Evolutionary conservation across 2,329 filamentous ascomycete species (phyloP), one percentile per base, ranked within the genome.

Genomic region (Aspergillus piperis): DNA sequence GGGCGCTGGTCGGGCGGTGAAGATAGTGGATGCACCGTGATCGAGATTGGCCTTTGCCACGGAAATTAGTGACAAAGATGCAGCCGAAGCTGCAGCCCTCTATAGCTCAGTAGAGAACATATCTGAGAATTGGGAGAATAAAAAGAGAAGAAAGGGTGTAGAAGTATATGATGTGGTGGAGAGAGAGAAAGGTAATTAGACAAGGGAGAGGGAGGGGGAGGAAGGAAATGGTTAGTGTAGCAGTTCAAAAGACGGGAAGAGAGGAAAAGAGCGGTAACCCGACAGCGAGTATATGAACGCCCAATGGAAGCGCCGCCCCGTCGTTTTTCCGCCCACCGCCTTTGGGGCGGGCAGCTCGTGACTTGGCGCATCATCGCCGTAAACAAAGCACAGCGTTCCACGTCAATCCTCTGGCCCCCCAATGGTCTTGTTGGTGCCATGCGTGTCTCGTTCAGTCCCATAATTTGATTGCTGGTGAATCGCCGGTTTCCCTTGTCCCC

Each of bases 41-140:
- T 68, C 58, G 63, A 63, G 63, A 36, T 68, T 70, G 64, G 63
- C 64, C 68, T 69, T 69, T 69, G 71, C 66, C 70, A 69, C 61
- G 61, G 62, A 50, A 59, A 56, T 51, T 54, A 55, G 69, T 70
- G 73, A 75, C 71, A 73, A 73, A 73, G 71, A 72, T 73, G 74
- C 74, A 77, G 74, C 74, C 74, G 74, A 75, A 77, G 74, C 74
- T 76, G 74, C 74, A 77, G 71, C 72, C 73, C 73, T 75, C 73
- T 76, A 76, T 64, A 69, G 64, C 64, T 71, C 69, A 52, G 57
- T 50, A 57, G 56, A 48, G 65, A 54, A 69, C 74, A 77, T 76
- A 42, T 60, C 66, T 56, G 54, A 44, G 54, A 48, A 63, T 41
- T 41, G 36, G 49, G 57, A 58, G 54, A 48, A 39, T 42, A 56